These are phyloP conservation scores for Rhodotorula graminis DNA, from an alignment of 768 basidiomycete species.

Conservation along the genomic window DNA sequence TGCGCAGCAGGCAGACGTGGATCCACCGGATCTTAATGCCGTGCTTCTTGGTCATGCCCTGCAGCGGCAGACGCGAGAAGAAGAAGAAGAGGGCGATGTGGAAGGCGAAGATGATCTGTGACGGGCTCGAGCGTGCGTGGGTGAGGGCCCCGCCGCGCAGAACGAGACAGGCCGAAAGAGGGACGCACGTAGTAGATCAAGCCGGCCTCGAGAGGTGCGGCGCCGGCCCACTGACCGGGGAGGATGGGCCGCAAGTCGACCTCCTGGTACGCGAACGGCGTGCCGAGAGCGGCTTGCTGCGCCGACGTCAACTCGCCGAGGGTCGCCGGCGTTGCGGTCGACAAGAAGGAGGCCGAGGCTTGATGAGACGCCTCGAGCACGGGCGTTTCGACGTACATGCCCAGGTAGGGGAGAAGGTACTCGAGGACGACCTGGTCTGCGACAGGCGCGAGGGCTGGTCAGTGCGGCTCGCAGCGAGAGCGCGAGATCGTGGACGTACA, in stretches of 20 bases:
- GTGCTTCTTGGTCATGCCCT: not conserved
- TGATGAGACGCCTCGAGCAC: constrained; percentile 38
- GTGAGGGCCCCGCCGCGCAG: constrained; percentile 17
- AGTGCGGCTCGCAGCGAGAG: too few species aligned
- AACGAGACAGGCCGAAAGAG: too few species aligned
- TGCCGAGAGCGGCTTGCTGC: constrained; percentile 44
- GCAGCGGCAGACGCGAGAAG: constrained; percentile 23
- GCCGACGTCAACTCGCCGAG: constrained; percentile 39
- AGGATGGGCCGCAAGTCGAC: constrained; percentile 43
- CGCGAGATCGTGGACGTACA: not conserved
- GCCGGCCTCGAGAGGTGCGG: constrained; percentile 38
- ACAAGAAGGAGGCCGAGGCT: constrained; percentile 40
- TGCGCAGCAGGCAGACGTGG: constrained; percentile 4
- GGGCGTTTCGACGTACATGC: constrained; percentile 29
- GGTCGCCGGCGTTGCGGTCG: constrained; percentile 36
- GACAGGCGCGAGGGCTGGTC: too few species aligned
- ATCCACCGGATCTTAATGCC: constrained; percentile 3
- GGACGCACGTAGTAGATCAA: not conserved
- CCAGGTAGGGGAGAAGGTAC: constrained; percentile 45
- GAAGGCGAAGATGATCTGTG: constrained; percentile 45
- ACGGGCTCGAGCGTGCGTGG: constrained; percentile 24
- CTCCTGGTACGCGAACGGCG: constrained; percentile 43
- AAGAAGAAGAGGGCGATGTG: constrained; percentile 39
- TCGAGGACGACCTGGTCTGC: constrained; percentile 41
- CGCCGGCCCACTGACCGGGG: constrained; percentile 43